Evolutionary conservation across 306 rosid species (phyloP), one percentile per base, ranked within the genome.

Genomic region (Rosa persica): DNA sequence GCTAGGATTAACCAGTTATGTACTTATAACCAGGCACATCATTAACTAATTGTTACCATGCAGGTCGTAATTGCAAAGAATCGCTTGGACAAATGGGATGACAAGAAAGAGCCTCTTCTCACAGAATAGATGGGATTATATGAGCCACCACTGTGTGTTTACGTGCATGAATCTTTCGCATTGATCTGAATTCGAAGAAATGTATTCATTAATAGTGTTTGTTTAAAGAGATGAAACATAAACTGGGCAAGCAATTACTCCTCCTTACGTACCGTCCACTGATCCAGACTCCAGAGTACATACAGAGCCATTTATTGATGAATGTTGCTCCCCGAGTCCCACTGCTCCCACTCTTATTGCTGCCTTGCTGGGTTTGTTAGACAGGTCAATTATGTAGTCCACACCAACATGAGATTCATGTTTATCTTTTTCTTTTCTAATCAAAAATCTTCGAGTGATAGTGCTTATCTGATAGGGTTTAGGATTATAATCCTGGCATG

Each of bases 71-170:
- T 68, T 1, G 80, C 73, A 43, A 42, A 42, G 76, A 9, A 12
- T 39, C 88, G 88, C 57, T 58, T 85, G 78, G 72, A 82, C n/a
- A 67, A 10, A 61, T 85, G 86, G 84, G 83, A 72, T 3, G 77
- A 39, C 34, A 46, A 38, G 61, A 57, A 73, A 25, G 61, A 83
- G 39, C 30, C 77, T 48, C 23, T 25, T 72, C 69, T 34, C 69
- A 30, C 43, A 64, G 22, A 64, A 34, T 19, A 64, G 42, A 30
- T 30, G 3, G 68, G 68, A 62, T 12, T 11, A 25, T 25, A 1
- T 10, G 17, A 62, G 1, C 7, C 38, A 10, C 0, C 2, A 5
- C 8, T 25, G 17, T 60, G 11, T 60, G 22, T 16, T 9, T 51
- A 34, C 64, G 4, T 20, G 20, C 34, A 52, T 72, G 34, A 16